These are phyloP conservation scores for Mycena haematopus DNA, from an alignment of 768 basidiomycete species.

Conservation along the genomic window DNA sequence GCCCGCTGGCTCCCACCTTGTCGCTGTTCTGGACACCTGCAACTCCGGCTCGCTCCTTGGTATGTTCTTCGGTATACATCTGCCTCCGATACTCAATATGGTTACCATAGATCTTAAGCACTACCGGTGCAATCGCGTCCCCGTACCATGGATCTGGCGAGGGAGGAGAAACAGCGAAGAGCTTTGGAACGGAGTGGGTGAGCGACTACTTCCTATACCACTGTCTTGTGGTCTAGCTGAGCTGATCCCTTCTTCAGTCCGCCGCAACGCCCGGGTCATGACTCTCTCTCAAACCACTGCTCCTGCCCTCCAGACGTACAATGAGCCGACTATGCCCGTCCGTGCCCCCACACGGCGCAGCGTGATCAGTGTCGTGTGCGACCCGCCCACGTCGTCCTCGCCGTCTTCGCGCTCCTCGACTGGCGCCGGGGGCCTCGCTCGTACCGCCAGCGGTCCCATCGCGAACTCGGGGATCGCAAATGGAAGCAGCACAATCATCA, in stretches of 20 bases:
- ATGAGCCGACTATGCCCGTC: background rate
- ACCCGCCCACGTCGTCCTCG: background rate
- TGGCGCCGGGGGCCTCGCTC: background rate
- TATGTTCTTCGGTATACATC: background rate
- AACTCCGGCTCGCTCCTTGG: conserved; percentile 27
- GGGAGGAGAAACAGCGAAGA: conserved; percentile 7
- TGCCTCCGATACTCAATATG: background rate
- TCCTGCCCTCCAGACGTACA: background rate
- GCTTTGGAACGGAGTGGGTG: conserved; percentile 11
- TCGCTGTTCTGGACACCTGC: conserved; percentile 28
- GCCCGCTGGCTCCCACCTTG: conserved; percentile 21
- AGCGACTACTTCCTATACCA: background rate
- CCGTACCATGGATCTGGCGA: conserved; percentile 19
- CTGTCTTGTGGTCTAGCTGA: background rate
- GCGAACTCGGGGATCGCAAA: background rate
- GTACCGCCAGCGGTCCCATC: background rate
- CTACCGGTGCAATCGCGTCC: conserved; percentile 24
- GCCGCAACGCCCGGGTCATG: conserved; percentile 7
- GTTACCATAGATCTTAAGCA: conserved; percentile 22
- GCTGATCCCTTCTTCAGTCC: conserved; percentile 4
- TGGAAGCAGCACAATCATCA: background rate
- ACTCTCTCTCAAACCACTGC: background rate
- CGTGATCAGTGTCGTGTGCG: conserved; percentile 9
- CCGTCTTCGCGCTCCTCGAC: background rate
- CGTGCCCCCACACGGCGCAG: background rate